Evolutionary conservation across 768 basidiomycete genomes (phyloP).

Genomic region (Lentinula guzmanii): DNA sequence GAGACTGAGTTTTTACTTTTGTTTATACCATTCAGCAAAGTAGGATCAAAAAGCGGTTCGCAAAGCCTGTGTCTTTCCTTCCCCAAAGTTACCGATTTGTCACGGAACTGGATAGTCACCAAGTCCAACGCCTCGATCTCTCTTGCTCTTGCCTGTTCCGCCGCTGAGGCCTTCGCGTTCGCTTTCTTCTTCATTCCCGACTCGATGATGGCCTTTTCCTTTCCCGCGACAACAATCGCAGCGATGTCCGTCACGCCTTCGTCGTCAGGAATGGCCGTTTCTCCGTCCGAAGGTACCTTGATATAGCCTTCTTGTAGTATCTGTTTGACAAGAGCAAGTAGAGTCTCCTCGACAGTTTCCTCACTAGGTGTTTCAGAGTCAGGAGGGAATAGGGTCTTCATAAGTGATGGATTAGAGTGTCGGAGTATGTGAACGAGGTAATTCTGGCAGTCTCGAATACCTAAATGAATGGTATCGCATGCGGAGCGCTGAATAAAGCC

Average conservation of each 20-base stretch:
- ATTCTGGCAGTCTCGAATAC: conserved; percentile 64
- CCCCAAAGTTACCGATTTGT: conserved; percentile 66
- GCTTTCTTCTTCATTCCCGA: conserved; percentile 75
- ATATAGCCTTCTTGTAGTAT: conserved; percentile 61
- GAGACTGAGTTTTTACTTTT: conserved; percentile 19
- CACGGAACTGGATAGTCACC: conserved; percentile 69
- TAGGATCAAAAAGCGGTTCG: conserved; percentile 82
- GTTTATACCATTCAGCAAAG: conserved; percentile 39
- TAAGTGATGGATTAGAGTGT: conserved; percentile 54
- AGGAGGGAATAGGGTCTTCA: conserved; percentile 51
- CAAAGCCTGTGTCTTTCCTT: conserved; percentile 88
- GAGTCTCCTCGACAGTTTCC: conserved; percentile 39
- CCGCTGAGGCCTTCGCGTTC: conserved; percentile 66
- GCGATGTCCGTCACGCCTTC: conserved; percentile 89
- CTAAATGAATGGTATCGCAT: conserved; percentile 53
- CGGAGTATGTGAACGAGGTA: conserved; percentile 73
- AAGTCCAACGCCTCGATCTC: conserved; percentile 85
- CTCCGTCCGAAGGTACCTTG: conserved; percentile 71
- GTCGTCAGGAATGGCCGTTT: conserved; percentile 62
- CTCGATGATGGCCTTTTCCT: conserved; percentile 85
- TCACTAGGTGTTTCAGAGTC: conserved; percentile 33
- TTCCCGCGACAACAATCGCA: conserved; percentile 85
- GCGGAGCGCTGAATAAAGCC: conserved; percentile 54
- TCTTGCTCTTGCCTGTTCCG: conserved; percentile 72
- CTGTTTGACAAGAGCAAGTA: conserved; percentile 61